These are phyloP conservation scores for Suillus paluster DNA, from an alignment of 768 basidiomycete genomes.

Conservation along the genomic window DNA sequence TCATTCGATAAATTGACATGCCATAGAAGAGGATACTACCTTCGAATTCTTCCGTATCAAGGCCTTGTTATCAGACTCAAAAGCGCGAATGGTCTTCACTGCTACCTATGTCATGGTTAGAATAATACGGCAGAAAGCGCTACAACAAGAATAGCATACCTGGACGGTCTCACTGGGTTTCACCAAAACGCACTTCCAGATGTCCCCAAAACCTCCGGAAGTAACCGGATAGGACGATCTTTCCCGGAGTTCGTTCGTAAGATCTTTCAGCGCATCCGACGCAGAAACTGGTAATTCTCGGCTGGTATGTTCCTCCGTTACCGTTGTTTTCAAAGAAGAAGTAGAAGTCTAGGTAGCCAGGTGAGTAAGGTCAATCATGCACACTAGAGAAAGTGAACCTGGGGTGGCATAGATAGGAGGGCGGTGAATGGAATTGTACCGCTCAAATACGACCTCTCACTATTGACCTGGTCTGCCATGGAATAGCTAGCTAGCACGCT, in stretches of 20 bases:
- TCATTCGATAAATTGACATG: neutral
- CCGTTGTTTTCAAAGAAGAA: neutral
- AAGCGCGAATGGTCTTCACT: constrained; percentile 3
- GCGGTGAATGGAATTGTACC: too few species aligned
- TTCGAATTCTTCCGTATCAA: neutral
- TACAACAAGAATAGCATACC: neutral
- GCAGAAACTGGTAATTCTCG: neutral
- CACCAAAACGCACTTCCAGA: constrained; percentile 3
- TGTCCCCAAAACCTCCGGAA: constrained; percentile 2
- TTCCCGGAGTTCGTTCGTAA: neutral
- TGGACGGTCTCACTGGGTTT: neutral
- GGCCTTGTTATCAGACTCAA: neutral
- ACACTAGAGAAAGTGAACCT: too few species aligned
- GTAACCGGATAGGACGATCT: neutral
- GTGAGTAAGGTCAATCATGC: too few species aligned
- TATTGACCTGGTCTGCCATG: too few species aligned
- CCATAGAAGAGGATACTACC: neutral
- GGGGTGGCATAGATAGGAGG: too few species aligned
- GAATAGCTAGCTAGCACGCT: too few species aligned
- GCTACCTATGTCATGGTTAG: neutral
- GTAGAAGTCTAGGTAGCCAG: too few species aligned
- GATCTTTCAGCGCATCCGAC: neutral
- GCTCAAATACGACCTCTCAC: too few species aligned
- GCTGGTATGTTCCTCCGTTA: neutral
- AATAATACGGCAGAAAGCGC: neutral